Percentiles rank a stretch among this genome's conserved stretches.
These are phyloP conservation scores for Solanum stenotomum DNA, from an alignment of 257 asterid genomes.

Conservation along the genomic window DNA sequence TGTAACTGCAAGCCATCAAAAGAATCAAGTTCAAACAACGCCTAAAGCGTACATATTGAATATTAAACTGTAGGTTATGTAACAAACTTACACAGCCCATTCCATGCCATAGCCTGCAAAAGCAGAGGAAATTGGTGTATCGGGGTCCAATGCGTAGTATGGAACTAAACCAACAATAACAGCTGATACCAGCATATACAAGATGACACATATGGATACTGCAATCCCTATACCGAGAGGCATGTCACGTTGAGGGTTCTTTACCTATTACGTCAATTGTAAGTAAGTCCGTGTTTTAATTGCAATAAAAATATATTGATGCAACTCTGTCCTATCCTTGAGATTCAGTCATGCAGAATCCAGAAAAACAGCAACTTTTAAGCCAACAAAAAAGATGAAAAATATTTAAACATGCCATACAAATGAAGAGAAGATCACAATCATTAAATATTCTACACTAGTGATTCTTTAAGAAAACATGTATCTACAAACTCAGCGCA, in stretches of 20 bases:
- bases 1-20: slow-evolving; percentile 14
- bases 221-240: slow-evolving; percentile 29
- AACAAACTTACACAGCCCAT: slow-evolving; percentile 31
- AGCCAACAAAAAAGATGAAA: not conserved
- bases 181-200: slow-evolving; percentile 28
- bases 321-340: not conserved
- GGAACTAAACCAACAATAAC: slow-evolving; percentile 36
- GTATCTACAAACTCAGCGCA: not conserved
- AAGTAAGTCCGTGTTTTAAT: not conserved
- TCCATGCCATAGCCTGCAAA: slow-evolving; percentile 26
- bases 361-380: not conserved
- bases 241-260: slow-evolving; percentile 30
- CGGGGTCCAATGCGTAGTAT: slow-evolving; percentile 26
- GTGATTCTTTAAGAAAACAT: not conserved
- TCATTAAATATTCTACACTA: not conserved
- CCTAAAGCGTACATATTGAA: not conserved
- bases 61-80: not conserved
- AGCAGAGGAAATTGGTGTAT: slow-evolving; percentile 33
- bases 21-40: not conserved
- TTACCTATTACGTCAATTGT: slow-evolving; percentile 13
- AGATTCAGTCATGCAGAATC: not conserved
- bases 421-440: not conserved
- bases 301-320: not conserved
- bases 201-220: slow-evolving; percentile 14
- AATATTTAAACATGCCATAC: not conserved